A percentile compares a stretch with the other conserved stretches of the same genome.
These are phyloP conservation scores for Clitoria ternatea DNA, from an alignment of 306 rosid species.

Conservation along the genomic window DNA sequence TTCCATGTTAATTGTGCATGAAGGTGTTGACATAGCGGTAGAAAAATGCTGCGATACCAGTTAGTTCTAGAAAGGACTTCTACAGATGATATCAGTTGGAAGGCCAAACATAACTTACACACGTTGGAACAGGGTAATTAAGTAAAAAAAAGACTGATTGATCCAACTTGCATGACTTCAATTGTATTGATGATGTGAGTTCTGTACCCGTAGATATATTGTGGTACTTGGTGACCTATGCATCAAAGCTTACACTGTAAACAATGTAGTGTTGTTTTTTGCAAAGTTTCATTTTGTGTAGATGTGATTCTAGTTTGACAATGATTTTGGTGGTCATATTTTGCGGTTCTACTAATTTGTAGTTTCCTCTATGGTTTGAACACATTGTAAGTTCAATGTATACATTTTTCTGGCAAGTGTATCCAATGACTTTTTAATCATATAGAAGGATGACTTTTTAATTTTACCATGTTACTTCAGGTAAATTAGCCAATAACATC, in stretches of 20 bases:
- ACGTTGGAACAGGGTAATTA: too few species aligned
- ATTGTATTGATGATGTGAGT: too few species aligned
- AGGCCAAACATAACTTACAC: too few species aligned
- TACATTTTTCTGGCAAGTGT: background rate
- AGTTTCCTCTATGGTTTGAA: background rate
- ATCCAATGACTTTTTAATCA: background rate
- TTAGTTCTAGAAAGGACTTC: too few species aligned
- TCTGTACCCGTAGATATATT: background rate
- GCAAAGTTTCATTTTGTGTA: background rate
- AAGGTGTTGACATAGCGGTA: too few species aligned
- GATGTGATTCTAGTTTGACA: background rate
- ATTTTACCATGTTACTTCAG: background rate
- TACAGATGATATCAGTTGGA: too few species aligned
- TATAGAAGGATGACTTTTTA: background rate
- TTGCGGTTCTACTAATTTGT: background rate
- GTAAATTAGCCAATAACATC: background rate
- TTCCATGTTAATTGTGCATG: too few species aligned
- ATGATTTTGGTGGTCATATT: background rate
- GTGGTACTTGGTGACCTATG: background rate
- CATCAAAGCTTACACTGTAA: background rate
- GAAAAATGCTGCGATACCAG: too few species aligned
- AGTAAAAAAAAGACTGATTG: too few species aligned
- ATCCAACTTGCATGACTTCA: too few species aligned
- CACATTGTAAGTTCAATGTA: background rate
- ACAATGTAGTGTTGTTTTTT: background rate